A percentile compares a stretch with the other conserved stretches of the same genome.
phyloP scores from a whole-genome alignment of 768 basidiomycete genomes.

The Mycena filopes region DNA sequence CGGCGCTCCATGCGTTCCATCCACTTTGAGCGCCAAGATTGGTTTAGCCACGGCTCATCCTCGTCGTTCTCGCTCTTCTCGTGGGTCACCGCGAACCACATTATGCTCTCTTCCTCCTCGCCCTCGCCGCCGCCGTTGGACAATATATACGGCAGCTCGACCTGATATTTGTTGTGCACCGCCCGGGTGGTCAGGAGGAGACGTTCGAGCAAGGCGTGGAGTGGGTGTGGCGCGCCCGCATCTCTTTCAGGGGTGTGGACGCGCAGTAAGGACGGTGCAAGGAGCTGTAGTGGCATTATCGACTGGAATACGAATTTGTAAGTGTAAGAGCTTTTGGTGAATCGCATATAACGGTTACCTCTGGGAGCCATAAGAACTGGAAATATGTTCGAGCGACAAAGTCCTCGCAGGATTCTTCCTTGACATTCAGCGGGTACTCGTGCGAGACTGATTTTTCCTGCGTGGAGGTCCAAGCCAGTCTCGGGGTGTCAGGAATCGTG shows the following conservation, averaged over 20 bases:
- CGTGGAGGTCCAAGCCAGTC: conserved; percentile 57
- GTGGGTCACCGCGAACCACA: conserved; percentile 78
- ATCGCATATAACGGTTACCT: conserved; percentile 51
- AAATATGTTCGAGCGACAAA: conserved; percentile 74
- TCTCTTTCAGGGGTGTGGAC: conserved; percentile 51
- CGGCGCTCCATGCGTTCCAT: conserved; percentile 74
- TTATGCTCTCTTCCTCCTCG: conserved; percentile 75
- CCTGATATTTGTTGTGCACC: conserved; percentile 69
- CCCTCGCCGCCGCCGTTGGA: conserved; percentile 67
- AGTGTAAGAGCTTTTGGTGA: conserved; percentile 17
- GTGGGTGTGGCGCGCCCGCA: conserved; percentile 55
- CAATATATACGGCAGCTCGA: conserved; percentile 70
- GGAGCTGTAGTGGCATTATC: conserved; percentile 71
- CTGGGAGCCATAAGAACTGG: conserved; percentile 83
- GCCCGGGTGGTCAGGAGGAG: conserved; percentile 69
- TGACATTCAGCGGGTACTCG: conserved; percentile 65
- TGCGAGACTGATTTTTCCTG: conserved; percentile 67
- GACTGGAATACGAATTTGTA: conserved; percentile 54
- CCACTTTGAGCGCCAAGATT: conserved; percentile 66
- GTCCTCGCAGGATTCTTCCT: conserved; percentile 62
- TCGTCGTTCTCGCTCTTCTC: conserved; percentile 59
- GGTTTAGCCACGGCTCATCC: conserved; percentile 58
- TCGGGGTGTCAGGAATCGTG: neutral
- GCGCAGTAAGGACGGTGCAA: conserved; percentile 67
- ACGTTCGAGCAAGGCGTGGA: conserved; percentile 69